These are phyloP conservation scores for Pseudomonodictys pantanalensis DNA, from an alignment of 495 filamentous ascomycete species.

Conservation along the genomic window DNA sequence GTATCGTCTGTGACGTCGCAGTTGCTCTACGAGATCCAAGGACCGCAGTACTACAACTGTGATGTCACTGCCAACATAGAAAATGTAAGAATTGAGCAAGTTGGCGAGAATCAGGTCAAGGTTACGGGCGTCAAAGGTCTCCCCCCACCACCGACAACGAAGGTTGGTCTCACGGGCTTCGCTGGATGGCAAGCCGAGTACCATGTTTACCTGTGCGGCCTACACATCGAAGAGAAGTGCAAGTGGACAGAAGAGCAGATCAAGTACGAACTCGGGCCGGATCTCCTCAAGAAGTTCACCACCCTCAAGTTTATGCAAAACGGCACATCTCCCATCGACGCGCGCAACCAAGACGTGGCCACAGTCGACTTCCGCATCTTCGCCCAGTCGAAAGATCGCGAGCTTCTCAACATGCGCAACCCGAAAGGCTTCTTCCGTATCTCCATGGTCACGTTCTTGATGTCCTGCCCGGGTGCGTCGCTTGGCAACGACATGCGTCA, in stretches of 20 bases:
- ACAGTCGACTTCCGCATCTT: slow-evolving; percentile 34
- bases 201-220: slow-evolving; percentile 30
- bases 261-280: slow-evolving; percentile 25
- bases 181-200: slow-evolving; percentile 34
- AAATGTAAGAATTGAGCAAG: slow-evolving; percentile 28
- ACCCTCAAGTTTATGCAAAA: slow-evolving; percentile 40
- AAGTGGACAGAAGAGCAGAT: slow-evolving; percentile 29
- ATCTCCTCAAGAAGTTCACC: slow-evolving; percentile 32
- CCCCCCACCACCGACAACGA: slow-evolving; percentile 33
- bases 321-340: slow-evolving; percentile 36
- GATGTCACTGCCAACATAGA: slow-evolving; percentile 31
- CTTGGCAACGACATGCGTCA: slow-evolving; percentile 38
- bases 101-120: slow-evolving; percentile 29
- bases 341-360: slow-evolving; percentile 31
- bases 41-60: slow-evolving; percentile 35
- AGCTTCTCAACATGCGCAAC: slow-evolving; percentile 33
- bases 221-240: slow-evolving; percentile 36
- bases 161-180: slow-evolving; percentile 28
- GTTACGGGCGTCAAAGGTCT: slow-evolving; percentile 28
- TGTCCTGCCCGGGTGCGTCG: slow-evolving; percentile 34
- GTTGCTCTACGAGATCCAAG: slow-evolving; percentile 36
- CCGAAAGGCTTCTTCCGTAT: slow-evolving; percentile 38
- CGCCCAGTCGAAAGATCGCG: slow-evolving; percentile 24
- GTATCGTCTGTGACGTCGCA: slow-evolving; percentile 26
- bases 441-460: slow-evolving; percentile 35